Evolutionary conservation across 129 eudicot genomes (phyloP), one percentile per base, ranked within the genome.

Genomic region (Logfia minima): DNA sequence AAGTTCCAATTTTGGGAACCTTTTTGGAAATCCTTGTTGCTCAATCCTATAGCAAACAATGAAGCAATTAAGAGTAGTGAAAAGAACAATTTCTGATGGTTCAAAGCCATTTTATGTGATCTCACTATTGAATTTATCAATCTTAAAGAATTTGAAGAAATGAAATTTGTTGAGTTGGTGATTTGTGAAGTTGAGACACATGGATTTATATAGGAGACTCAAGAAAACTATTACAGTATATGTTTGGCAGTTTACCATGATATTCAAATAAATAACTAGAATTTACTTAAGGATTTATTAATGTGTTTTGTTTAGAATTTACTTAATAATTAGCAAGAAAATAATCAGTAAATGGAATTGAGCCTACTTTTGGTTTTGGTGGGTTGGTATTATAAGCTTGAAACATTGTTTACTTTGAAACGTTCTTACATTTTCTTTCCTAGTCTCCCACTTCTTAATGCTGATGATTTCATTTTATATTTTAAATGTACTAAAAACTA

Each of bases 1-100:
- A 56, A 77, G n/a, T 72, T 77, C 82, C 82, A 76, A 72, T 26
- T 71, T 13, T 58, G 61, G 31, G 79, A 26, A 35, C 71, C 75
- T 18, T 75, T 80, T 21, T 71, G 53, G 16, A 69, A 24, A 29
- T 70, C 45, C 66, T 53, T 34, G 17, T 75, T 80, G 32, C 80
- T 79, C 51, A 76, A 80, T 68, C 82, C 82, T 1, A 74, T 14
- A 1, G 17, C 60, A 6, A 81, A 58, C 53, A 77, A 5, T 37
- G 74, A 3, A 39, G 70, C 64, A 52, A 52, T 37, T 11, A 66
- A n/a, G 5, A 53, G 4, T 7, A 79, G 61, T 13, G 19, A 17
- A 18, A 83, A 28, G 28, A 69, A 23, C 31, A n/a, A 48, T 1
- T 70, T 77, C 17, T 56, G 34, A 37, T 14, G 37, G 11, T 28